Evolutionary conservation across 805 yeast genomes (phyloP), one percentile per base, ranked within the genome.

Genomic region (Blastobotrys chiropterorum): DNA sequence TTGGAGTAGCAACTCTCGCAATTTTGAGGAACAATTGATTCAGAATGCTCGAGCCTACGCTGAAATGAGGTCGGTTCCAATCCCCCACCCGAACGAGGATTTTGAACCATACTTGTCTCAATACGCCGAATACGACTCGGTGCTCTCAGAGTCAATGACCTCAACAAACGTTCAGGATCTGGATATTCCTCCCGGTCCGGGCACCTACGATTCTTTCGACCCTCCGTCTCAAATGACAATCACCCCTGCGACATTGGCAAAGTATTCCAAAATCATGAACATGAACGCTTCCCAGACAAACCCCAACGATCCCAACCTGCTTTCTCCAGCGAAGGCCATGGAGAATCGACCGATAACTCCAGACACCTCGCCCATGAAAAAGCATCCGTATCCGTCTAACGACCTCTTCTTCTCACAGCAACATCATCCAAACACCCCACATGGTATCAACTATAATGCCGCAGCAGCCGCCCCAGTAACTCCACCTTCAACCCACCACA

Each of bases 111-210:
- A 67, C 52, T 62, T 70, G 43, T 72, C 77, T 34, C 73, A 76
- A 46, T 76, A 74, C 58, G 53, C 63, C 19, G 57, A 59, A 26
- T 76, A 75, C 62, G 74, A 76, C 49, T 78, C 81, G 30, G 70
- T 80, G 38, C 70, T 85, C 53, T 78, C 79, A 41, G 82, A 80
- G 56, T 76, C 85, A 2, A 66, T 83, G 40, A 69, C 74, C 13
- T 75, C 77, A 0, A 6, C 34, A 26, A 20, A 34, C 38, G 65
- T 81, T 21, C 83, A 79, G 62, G 89, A 83, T 50, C 72, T 85
- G 53, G 86, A 79, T 58, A 84, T 85, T 44, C 84, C 87, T n/a
- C 26, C 53, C 17, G 26, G 44, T 19, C 26, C 43, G 21, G 26
- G n/a, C 48, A 20, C 46, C 48, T 30, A 30, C n/a, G 13, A 38